phyloP scores from a whole-genome alignment of 805 yeast species.

The Yamadazyma nakazawae region DNA sequence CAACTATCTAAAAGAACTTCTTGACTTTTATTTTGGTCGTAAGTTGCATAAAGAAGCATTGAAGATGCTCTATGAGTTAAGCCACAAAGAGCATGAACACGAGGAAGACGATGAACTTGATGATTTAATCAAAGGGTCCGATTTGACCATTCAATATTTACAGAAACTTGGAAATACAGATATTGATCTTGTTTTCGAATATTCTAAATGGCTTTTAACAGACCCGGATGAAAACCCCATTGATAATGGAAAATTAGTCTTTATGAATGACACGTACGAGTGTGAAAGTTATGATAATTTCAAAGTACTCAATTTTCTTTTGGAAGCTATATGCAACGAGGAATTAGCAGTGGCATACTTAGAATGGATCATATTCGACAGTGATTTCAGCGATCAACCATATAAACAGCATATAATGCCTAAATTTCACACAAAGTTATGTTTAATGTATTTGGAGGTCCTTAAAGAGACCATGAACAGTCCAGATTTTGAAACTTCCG shows the following conservation, averaged over 20 bases:
- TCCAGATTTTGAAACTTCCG: conserved; percentile 11
- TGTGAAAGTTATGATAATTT: conserved; percentile 55
- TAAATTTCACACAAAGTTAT: conserved; percentile 34
- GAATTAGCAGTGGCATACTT: conserved; percentile 38
- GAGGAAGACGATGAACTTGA: conserved; percentile 20
- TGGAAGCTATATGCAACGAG: conserved; percentile 20
- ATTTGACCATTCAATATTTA: conserved; percentile 52
- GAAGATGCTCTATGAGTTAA: conserved; percentile 44
- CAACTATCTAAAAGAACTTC: conserved; percentile 59
- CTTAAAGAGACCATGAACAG: conserved; percentile 9
- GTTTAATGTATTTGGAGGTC: conserved; percentile 28
- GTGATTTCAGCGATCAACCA: conserved; percentile 26
- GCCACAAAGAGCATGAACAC: conserved; percentile 17
- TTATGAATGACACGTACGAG: conserved; percentile 61
- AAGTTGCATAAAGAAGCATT: conserved; percentile 65
- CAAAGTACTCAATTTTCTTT: conserved; percentile 53
- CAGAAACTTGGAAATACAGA: conserved; percentile 50
- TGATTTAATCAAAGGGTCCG: conserved; percentile 35
- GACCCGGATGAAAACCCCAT: conserved; percentile 21
- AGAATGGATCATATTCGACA: conserved; percentile 39
- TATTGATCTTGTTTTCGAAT: conserved; percentile 55
- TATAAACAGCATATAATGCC: conserved; percentile 15
- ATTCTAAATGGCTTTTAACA: conserved; percentile 49
- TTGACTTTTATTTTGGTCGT: conserved; percentile 73
- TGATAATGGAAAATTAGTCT: conserved; percentile 45